A percentile compares a stretch with the other conserved stretches of the same genome.
These are phyloP conservation scores for Yamadazyma tumulicola DNA, from an alignment of 805 yeast species.

Conservation along the genomic window DNA sequence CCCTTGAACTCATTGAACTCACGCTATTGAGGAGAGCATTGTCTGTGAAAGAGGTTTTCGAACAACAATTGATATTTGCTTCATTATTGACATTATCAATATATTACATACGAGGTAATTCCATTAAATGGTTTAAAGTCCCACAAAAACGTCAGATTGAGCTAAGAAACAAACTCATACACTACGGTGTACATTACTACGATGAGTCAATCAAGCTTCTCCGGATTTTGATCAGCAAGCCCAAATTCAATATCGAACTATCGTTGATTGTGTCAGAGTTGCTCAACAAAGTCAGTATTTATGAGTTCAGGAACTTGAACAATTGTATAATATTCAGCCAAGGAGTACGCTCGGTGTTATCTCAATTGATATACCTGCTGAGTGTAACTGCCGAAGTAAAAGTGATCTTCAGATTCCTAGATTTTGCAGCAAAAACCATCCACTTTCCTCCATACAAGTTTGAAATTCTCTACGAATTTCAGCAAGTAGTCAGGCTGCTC, in stretches of 20 bases:
- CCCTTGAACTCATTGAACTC: constrained; percentile 6
- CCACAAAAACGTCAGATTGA: constrained; percentile 1
- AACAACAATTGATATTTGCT: constrained; percentile 6
- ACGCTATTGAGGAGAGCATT: constrained; percentile 6
- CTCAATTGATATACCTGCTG: constrained; percentile 9
- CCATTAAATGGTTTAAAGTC: constrained; percentile 10
- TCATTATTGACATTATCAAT: constrained; percentile 11
- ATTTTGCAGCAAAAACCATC: constrained; percentile 14
- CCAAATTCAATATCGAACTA: constrained; percentile 11
- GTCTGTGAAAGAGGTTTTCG: constrained; percentile 5
- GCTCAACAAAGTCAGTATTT: constrained; percentile 20
- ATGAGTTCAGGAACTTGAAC: constrained; percentile 16
- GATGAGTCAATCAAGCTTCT: constrained; percentile 6
- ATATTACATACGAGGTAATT: constrained; percentile 10
- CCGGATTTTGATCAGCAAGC: constrained; percentile 4
- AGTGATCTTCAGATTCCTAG: constrained; percentile 13
- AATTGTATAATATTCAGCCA: constrained; percentile 18
- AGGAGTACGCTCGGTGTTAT: constrained; percentile 19
- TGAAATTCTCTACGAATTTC: constrained; percentile 13
- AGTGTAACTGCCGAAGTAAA: constrained; percentile 3
- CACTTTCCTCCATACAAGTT: constrained; percentile 17
- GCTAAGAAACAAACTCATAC: constrained; percentile 2
- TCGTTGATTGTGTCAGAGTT: constrained; percentile 18
- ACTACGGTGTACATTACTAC: constrained; percentile 10
- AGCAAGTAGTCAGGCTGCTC: constrained; percentile 7